Percentiles rank a stretch among this genome's conserved stretches.
These are phyloP conservation scores for Candida patagonica DNA, from an alignment of 805 yeast species.

Conservation along the genomic window DNA sequence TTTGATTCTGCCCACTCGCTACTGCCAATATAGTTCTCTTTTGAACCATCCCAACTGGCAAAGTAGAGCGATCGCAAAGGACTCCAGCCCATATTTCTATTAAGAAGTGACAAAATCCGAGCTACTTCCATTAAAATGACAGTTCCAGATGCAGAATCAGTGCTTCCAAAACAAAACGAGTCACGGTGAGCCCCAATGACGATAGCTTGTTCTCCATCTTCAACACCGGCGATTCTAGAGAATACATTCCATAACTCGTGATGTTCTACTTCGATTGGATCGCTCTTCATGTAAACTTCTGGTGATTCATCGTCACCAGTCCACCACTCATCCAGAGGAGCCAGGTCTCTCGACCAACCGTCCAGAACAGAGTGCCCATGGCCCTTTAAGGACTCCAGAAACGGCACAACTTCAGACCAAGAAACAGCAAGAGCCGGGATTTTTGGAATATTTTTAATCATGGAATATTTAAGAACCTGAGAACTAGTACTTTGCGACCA, in stretches of 20 bases:
- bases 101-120: slow-evolving; percentile 55
- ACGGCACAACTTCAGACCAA: slow-evolving; percentile 51
- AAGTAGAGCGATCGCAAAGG: slow-evolving; percentile 79
- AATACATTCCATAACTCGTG: slow-evolving; percentile 74
- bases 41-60: slow-evolving; percentile 74
- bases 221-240: slow-evolving; percentile 71
- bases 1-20: slow-evolving; percentile 62
- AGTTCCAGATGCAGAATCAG: slow-evolving; percentile 65
- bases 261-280: slow-evolving; percentile 36
- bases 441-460: slow-evolving; percentile 52
- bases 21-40: slow-evolving; percentile 78
- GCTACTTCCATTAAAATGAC: slow-evolving; percentile 62
- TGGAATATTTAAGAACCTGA: slow-evolving; percentile 34
- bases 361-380: slow-evolving; percentile 30
- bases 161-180: slow-evolving; percentile 65
- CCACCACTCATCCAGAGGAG: slow-evolving; percentile 33
- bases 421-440: slow-evolving; percentile 75
- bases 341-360: slow-evolving; percentile 25
- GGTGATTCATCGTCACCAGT: slow-evolving; percentile 30
- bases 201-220: slow-evolving; percentile 63
- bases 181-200: slow-evolving; percentile 81
- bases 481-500: slow-evolving; percentile 42
- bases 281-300: slow-evolving; percentile 29
- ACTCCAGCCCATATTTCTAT: slow-evolving; percentile 59
- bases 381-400: slow-evolving; percentile 31